These are phyloP conservation scores for Polygonum aviculare DNA, from an alignment of 148 eudicot genomes.

Conservation along the genomic window DNA sequence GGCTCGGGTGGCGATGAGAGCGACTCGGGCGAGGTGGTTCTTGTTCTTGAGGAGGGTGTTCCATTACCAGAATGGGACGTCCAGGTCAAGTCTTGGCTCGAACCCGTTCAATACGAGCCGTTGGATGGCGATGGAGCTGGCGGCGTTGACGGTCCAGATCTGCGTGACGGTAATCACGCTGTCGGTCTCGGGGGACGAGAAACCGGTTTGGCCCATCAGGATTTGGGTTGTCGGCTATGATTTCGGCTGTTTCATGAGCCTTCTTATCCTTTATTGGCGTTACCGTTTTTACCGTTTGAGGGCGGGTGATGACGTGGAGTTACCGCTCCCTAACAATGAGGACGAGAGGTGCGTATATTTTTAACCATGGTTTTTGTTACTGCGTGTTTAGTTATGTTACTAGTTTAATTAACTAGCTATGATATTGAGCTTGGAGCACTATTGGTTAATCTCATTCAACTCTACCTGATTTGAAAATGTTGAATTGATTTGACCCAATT, in stretches of 20 bases:
- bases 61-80: conserved; percentile 71
- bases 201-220: conserved; percentile 92
- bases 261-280: conserved; percentile 50
- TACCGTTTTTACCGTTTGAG: conserved; percentile 33
- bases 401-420: too few relatives aligned
- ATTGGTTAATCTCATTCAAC: too few relatives aligned
- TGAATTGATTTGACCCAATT: not conserved
- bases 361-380: not conserved
- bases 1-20: conserved; percentile 56
- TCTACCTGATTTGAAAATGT: too few relatives aligned
- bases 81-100: conserved; percentile 50
- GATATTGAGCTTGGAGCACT: too few relatives aligned
- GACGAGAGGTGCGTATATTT: conserved; percentile 33
- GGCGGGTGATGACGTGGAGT: conserved; percentile 20
- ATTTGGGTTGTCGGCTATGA: conserved; percentile 76
- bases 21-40: conserved; percentile 79
- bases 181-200: conserved; percentile 50
- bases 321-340: conserved; percentile 40
- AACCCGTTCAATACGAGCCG: conserved; percentile 64
- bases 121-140: conserved; percentile 63
- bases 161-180: conserved; percentile 33
- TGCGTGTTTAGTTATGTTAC: not conserved
- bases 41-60: conserved; percentile 69
- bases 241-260: conserved; percentile 58
- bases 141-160: conserved; percentile 48